These are phyloP conservation scores for Neolentinus lepideus DNA, from an alignment of 1,284 basidiomycete genomes.

Conservation along the genomic window DNA sequence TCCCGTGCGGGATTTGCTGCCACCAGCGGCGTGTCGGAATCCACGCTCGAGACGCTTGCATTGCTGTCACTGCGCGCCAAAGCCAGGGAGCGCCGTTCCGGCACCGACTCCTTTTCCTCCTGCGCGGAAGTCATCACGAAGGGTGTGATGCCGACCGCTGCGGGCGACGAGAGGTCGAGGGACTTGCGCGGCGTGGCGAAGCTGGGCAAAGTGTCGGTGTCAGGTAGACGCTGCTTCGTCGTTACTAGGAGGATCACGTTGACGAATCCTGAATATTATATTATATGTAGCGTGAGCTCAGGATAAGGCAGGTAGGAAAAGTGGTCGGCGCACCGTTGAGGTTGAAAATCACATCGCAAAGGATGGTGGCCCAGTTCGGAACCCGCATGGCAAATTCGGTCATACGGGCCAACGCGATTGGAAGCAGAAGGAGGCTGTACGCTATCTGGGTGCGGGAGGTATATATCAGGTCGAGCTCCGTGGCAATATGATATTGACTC, in stretches of 20 bases:
- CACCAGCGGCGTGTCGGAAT: background rate
- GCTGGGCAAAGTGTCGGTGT: constrained; percentile 17
- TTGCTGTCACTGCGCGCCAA: background rate
- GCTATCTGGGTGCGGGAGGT: constrained; percentile 22
- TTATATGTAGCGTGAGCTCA: background rate
- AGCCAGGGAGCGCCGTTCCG: background rate
- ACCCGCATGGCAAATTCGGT: constrained; percentile 23
- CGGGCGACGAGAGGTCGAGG: constrained; percentile 17
- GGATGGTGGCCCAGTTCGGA: constrained; percentile 23
- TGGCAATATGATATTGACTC: constrained; percentile 1
- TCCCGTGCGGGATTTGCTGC: background rate
- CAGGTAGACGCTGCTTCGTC: constrained; percentile 23
- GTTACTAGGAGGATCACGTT: constrained; percentile 24
- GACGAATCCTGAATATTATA: constrained; percentile 23
- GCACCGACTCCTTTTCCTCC: background rate
- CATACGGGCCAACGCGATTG: constrained; percentile 29
- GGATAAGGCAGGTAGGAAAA: background rate
- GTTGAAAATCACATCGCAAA: constrained; percentile 30
- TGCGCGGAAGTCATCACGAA: constrained; percentile 16
- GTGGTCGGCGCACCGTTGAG: constrained; percentile 22
- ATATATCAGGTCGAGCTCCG: too few species aligned
- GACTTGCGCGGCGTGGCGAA: constrained; percentile 20
- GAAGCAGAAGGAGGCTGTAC: constrained; percentile 28
- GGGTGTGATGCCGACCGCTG: constrained; percentile 24
- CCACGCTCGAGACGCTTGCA: background rate